A percentile compares a stretch with the other conserved stretches of the same genome.
Evolutionary conservation across 2,329 filamentous ascomycete species (phyloP).

Genomic region (Allantophomopsis lycopodina): DNA sequence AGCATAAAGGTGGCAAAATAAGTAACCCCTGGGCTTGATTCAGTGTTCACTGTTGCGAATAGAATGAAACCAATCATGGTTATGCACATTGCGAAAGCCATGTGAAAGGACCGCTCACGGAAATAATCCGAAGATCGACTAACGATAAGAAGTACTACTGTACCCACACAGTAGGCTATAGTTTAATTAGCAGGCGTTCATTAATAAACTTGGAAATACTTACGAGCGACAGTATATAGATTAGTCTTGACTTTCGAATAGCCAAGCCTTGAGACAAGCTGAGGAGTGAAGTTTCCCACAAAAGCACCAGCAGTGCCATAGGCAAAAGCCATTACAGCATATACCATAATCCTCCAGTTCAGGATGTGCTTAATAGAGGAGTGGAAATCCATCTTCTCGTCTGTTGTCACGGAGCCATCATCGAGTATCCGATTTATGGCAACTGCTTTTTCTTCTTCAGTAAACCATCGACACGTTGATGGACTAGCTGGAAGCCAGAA

Average conservation of each 20-base stretch:
- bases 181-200: no score
- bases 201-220: constrained; percentile 28
- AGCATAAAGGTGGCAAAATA: constrained; percentile 37
- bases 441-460: constrained; percentile 15
- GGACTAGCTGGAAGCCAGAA: constrained; percentile 3
- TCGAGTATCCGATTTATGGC: constrained; percentile 28
- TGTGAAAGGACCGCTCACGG: constrained; percentile 30
- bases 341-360: constrained; percentile 25
- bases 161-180: constrained; percentile 27
- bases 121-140: constrained; percentile 28
- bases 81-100: constrained; percentile 23
- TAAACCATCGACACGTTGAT: constrained; percentile 6
- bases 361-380: constrained; percentile 28
- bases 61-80: constrained; percentile 29
- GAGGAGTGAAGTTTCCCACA: constrained; percentile 30
- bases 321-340: constrained; percentile 30
- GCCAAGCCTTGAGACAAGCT: constrained; percentile 30
- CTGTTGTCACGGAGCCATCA: constrained; percentile 26
- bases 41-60: constrained; percentile 26
- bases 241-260: constrained; percentile 30
- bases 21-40: constrained; percentile 25
- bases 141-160: constrained; percentile 28
- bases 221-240: constrained; percentile 38
- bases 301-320: constrained; percentile 32
- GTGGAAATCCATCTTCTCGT: constrained; percentile 22